Conservation (phyloP, 2,329 filamentous ascomycete species). For the Trichoderma lentiforme region DNA sequence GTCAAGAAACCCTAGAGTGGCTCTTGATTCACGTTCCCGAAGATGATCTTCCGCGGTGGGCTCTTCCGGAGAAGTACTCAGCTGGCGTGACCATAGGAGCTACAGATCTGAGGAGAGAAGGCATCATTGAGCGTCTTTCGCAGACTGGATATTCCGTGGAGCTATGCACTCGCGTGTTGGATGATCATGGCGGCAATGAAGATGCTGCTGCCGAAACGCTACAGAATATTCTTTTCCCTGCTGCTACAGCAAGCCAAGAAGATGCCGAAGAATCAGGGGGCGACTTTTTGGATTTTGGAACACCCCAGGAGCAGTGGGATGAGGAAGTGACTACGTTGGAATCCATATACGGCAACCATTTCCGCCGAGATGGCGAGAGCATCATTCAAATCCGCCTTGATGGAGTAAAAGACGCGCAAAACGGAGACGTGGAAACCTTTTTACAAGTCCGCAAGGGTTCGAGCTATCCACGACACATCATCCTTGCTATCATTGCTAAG, state of each 20-base stretch:
- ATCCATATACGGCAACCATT: constrained; percentile 79
- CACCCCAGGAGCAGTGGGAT: constrained; percentile 67
- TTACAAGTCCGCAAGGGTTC: constrained; percentile 69
- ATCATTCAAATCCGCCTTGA: constrained; percentile 69
- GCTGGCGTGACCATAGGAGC: constrained; percentile 85
- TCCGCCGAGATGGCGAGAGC: constrained; percentile 55
- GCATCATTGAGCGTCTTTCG: constrained; percentile 75
- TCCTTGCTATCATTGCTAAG: constrained; percentile 66
- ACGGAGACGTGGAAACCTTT: constrained; percentile 50
- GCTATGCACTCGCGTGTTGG: constrained; percentile 74
- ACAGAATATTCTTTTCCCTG: constrained; percentile 51
- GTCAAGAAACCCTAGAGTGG: constrained; percentile 93
- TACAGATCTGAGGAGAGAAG: constrained; percentile 76
- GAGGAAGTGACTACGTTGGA: constrained; percentile 82
- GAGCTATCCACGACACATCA: constrained; percentile 67
- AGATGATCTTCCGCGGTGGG: constrained; percentile 91
- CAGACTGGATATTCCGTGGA: constrained; percentile 82
- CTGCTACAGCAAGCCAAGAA: constrained; percentile 7
- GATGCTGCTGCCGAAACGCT: constrained; percentile 72
- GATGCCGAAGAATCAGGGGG: constrained; percentile 28
- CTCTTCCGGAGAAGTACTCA: constrained; percentile 84
- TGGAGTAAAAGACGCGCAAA: constrained; percentile 48
- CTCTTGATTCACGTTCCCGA: constrained; percentile 94
- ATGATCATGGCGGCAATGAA: constrained; percentile 69
- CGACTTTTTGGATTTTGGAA: constrained; percentile 47